Evolutionary conservation across 1,139 yeast genomes (phyloP).

Genomic region (Hyphopichia buzzinii): DNA sequence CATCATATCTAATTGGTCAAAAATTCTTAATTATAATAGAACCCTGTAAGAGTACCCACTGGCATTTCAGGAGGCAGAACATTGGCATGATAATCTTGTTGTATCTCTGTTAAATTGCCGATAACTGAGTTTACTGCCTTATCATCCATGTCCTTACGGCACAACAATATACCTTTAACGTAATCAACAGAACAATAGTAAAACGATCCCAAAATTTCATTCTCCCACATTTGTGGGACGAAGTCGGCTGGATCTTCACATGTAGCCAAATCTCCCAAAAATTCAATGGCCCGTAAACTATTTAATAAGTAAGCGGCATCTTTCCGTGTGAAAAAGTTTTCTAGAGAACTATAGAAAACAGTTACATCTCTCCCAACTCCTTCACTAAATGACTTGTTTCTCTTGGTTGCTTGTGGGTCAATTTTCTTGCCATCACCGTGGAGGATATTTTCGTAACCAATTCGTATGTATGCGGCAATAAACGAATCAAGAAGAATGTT

Average conservation of each 20-base stretch:
- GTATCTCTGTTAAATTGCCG: constrained; percentile 28
- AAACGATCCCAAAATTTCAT: constrained; percentile 54
- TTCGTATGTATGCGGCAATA: constrained; percentile 44
- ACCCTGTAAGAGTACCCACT: constrained; percentile 37
- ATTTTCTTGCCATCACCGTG: constrained; percentile 55
- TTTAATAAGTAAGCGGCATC: constrained; percentile 54
- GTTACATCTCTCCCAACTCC: constrained; percentile 61
- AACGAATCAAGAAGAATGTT: constrained; percentile 41
- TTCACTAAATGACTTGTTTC: constrained; percentile 39
- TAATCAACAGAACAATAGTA: constrained; percentile 68
- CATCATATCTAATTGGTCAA: too few relatives aligned
- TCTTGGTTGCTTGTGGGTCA: constrained; percentile 53
- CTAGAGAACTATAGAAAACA: constrained; percentile 60
- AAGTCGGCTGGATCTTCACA: constrained; percentile 48
- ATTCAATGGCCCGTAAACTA: constrained; percentile 58
- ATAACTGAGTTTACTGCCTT: constrained; percentile 28
- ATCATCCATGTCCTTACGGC: constrained; percentile 47
- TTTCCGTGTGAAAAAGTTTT: constrained; percentile 46
- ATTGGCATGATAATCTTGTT: constrained; percentile 29
- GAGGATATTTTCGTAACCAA: constrained; percentile 45
- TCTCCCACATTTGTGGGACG: constrained; percentile 57
- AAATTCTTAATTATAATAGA: constrained; percentile 21
- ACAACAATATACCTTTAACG: constrained; percentile 50
- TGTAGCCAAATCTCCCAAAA: constrained; percentile 65
- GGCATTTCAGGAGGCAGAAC: constrained; percentile 35